Base-by-base conservation (phyloP, 139 green algal genomes). In the Bryopsis sp. region DNA sequence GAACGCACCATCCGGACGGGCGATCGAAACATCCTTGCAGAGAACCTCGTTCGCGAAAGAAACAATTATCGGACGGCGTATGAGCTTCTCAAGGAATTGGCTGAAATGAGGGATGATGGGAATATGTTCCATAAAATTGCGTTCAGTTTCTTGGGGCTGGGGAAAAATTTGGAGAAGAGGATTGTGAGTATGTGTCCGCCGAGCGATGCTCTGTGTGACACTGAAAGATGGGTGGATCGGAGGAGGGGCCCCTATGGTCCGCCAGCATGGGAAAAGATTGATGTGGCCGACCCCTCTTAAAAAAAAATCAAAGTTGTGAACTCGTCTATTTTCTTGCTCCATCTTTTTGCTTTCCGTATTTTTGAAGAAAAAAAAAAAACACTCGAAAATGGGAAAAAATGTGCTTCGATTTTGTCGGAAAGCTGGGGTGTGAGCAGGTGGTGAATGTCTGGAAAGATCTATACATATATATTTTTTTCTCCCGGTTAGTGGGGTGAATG, bases 101-200 rank as follows among this genome's bases (percentile, higher is more conserved):
- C 50, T 35, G 50, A 61, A 35, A 61, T 61, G 31, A 6, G 33
- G 19, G 5, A 61, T 6, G 33, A 32, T 32, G 50, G 50, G 24
- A 61, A 61, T 32, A 28, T 61, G 6, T 26, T 61, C 24, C 50
- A 61, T 32, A 61, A 61, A 61, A 15, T 61, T 6, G 24, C 50
- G 6, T 61, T 61, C 50, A 32, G 50, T 32, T 35, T 61, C 15
- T 26, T 61, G 15, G 50, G 50, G 33, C 50, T 32, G 6, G 50
- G 50, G 19, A 32, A 28, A 35, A 35, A 11, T 26, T 26, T 61
- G 31, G 6, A 61, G 8, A 61, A 28, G 24, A 28, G 19, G 15
- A 22, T 61, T 22, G 50, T 8, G 19, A 6, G 6, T 6, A 36
- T 61, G 50, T 26, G 24, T 28, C 50, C 50, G 15, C 50, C 50